These are phyloP conservation scores for Cladosporium halotolerans DNA, from an alignment of 2,329 filamentous ascomycete species.

Conservation along the genomic window DNA sequence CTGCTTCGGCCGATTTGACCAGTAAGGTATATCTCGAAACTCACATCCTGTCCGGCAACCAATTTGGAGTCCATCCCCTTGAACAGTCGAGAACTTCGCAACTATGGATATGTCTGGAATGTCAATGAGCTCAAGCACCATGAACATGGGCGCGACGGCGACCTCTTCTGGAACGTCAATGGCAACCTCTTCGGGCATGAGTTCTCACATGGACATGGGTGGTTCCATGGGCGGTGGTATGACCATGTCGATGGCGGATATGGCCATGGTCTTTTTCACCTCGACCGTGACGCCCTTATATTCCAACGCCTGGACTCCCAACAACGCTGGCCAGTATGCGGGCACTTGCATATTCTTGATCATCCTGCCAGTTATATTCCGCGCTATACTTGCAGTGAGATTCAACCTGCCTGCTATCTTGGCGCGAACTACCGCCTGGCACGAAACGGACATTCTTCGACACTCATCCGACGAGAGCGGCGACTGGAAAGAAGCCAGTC, in stretches of 20 bases:
- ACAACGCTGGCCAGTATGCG: slow-evolving; percentile 63
- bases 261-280: slow-evolving; percentile 59
- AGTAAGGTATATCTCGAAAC: too few species aligned
- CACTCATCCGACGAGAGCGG: neutral
- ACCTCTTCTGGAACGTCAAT: slow-evolving; percentile 5
- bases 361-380: slow-evolving; percentile 61
- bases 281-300: slow-evolving; percentile 56
- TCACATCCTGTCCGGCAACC: too few species aligned
- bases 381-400: slow-evolving; percentile 38
- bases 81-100: too few species aligned
- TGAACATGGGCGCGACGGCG: slow-evolving; percentile 13
- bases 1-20: too few species aligned
- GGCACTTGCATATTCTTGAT: slow-evolving; percentile 88
- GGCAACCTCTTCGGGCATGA: neutral
- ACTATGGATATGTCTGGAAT: neutral
- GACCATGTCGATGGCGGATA: slow-evolving; percentile 34
- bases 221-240: slow-evolving; percentile 9
- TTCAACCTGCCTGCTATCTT: slow-evolving; percentile 18
- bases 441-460: neutral
- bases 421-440: neutral
- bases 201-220: neutral
- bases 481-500: neutral
- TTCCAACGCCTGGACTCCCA: slow-evolving; percentile 66
- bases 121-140: slow-evolving; percentile 13
- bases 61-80: too few species aligned